Evolutionary conservation across 1,139 yeast species (phyloP), one percentile per base, ranked within the genome.

Genomic region (Saccharomyces pastorianus): DNA sequence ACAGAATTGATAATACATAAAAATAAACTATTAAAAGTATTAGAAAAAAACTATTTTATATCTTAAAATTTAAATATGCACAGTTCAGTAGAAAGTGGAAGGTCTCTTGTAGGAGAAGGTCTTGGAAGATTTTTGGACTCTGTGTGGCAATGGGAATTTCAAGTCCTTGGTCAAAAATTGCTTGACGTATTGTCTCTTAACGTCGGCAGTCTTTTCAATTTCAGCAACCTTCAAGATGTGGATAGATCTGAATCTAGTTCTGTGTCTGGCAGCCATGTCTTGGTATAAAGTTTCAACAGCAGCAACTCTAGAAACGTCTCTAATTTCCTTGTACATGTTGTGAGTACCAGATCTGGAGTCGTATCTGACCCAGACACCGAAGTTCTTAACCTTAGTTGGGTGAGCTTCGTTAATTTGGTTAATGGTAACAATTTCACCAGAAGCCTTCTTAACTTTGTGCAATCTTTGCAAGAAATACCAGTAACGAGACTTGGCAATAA

Each of bases 101-200:
- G 98, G 98, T 80, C 95, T 86, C 81, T 85, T 85, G 80, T 89
- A 81, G 77, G 91, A 82, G 83, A 81, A 93, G 77, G 90, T 78
- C 78, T 85, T 82, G 82, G 83, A 80, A 74, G 93, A 78, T 84
- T 89, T 91, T 80, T 82, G 88, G 77, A 91, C 85, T 83, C 99
- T 91, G 96, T 95, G 99, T 74, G 99, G 98, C 77, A 93, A 88
- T 83, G 99, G 99, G 97, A 93, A 93, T 82, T 89, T 89, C 81
- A 93, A 88, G 81, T 85, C 95, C 82, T 89, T 88, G 75, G 93
- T 73, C 77, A 91, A 84, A 84, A 86, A 90, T 84, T 95, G 99
- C 82, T 84, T 91, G 77, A 90, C 85, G 95, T 93, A 91, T 80
- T 89, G 97, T 82, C 99, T 20, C 23, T 20, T 20, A 4, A 20